Conservation (phyloP, 2,329 filamentous ascomycete species). For the Penicillium capsulatum region DNA sequence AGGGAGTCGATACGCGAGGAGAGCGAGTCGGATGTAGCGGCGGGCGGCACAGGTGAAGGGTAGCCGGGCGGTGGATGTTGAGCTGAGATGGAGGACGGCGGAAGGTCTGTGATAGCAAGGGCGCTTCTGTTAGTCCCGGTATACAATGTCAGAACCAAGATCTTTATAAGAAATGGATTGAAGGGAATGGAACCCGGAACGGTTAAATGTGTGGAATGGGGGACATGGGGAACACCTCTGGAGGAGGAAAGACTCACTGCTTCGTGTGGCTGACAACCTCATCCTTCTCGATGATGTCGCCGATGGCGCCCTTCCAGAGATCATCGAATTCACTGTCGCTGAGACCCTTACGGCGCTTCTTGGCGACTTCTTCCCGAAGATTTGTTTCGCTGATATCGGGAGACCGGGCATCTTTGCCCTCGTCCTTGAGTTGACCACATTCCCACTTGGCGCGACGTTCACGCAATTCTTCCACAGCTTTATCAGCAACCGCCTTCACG, state of each 20-base stretch:
- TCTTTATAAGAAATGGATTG: conserved; percentile 23
- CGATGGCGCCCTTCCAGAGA: conserved; percentile 55
- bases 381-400: conserved; percentile 66
- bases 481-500: conserved; percentile 81
- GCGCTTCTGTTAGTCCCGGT: conserved; percentile 77
- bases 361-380: conserved; percentile 70
- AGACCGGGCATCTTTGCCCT: conserved; percentile 54
- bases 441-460: conserved; percentile 84
- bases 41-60: conserved; percentile 60
- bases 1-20: conserved; percentile 50
- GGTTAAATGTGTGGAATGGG: conserved; percentile 15
- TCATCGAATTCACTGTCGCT: conserved; percentile 87
- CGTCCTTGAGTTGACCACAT: conserved; percentile 70
- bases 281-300: conserved; percentile 52
- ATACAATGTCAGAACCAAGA: conserved; percentile 50
- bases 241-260: conserved; percentile 50
- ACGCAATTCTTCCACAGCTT: conserved; percentile 79
- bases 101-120: conserved; percentile 68
- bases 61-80: conserved; percentile 86
- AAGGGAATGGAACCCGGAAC: conserved; percentile 18
- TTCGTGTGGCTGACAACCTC: conserved; percentile 56
- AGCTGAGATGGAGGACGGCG: conserved; percentile 66
- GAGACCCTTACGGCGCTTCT: conserved; percentile 77
- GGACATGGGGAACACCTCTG: conserved; percentile 11
- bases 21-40: conserved; percentile 46